Percentiles rank a stretch among this genome's conserved stretches.
These are phyloP conservation scores for Coemansia sp. DNA, from an alignment of 192 early-diverging fungal species.

Conservation along the genomic window DNA sequence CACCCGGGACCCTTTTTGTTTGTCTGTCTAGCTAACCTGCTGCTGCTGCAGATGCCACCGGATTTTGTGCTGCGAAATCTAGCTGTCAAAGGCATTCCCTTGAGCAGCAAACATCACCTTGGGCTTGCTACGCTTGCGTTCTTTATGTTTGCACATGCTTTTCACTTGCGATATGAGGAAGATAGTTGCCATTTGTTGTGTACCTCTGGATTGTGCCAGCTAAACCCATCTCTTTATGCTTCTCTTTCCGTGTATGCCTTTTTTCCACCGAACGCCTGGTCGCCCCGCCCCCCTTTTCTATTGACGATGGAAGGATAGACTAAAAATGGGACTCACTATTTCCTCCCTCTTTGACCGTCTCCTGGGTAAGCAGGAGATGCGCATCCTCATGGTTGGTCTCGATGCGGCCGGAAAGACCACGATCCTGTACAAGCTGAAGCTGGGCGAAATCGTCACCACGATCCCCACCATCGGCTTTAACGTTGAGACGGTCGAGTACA, in stretches of 20 bases:
- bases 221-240: neutral
- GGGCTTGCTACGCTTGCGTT: too few species aligned
- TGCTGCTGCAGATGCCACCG: neutral
- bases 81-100: too few species aligned
- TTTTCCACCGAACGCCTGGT: too few species aligned
- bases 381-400: slow-evolving; percentile 95
- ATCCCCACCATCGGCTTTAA: slow-evolving; percentile 99
- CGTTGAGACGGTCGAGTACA: slow-evolving; percentile 97
- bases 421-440: slow-evolving; percentile 98
- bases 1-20: neutral
- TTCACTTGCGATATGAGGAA: too few species aligned
- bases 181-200: neutral
- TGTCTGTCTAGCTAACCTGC: neutral
- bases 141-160: too few species aligned
- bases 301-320: slow-evolving; percentile 1
- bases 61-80: too few species aligned
- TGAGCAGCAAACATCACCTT: too few species aligned
- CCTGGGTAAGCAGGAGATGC: slow-evolving; percentile 93
- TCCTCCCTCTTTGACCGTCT: slow-evolving; percentile 74
- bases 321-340: slow-evolving; percentile 82
- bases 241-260: neutral
- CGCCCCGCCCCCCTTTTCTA: neutral
- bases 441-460: slow-evolving; percentile 98
- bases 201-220: neutral
- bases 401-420: slow-evolving; percentile 98